phyloP scores from a whole-genome alignment of 1,284 basidiomycete species.

The Phlebopus sp. region DNA sequence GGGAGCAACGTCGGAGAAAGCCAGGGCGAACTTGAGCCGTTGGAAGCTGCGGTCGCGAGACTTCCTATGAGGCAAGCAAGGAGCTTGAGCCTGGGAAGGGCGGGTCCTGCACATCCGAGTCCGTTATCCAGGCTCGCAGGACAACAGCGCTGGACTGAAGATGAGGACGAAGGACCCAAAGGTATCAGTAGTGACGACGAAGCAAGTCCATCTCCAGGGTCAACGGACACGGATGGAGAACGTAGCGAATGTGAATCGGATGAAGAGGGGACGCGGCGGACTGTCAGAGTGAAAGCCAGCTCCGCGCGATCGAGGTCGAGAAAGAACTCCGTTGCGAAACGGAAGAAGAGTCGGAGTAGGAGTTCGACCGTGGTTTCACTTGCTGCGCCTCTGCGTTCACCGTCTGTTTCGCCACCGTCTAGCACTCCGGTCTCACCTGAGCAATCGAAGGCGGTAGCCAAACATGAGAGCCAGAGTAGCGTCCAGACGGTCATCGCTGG shows the following conservation, averaged over 20 bases:
- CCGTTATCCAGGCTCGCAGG: constrained; percentile 58
- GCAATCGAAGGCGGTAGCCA: constrained; percentile 11
- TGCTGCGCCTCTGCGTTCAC: constrained; percentile 34
- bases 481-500: constrained; percentile 62
- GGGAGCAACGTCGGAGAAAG: constrained; percentile 33
- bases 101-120: constrained; percentile 48
- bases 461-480: constrained; percentile 60
- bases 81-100: constrained; percentile 26
- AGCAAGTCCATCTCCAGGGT: constrained; percentile 45
- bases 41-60: constrained; percentile 2
- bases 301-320: constrained; percentile 18
- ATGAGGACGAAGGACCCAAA: constrained; percentile 26
- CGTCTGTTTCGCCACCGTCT: constrained; percentile 11
- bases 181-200: constrained; percentile 38
- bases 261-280: constrained; percentile 1
- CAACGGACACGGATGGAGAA: constrained; percentile 50
- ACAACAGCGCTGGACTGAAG: constrained; percentile 50
- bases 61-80: constrained; percentile 27
- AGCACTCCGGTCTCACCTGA: constrained; percentile 1
- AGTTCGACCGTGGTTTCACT: constrained; percentile 61
- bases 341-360: constrained; percentile 42
- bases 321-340: constrained; percentile 16
- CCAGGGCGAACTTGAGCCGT: constrained; percentile 23
- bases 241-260: constrained; percentile 30
- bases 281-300: constrained; percentile 4